Evolutionary conservation across 176 grass and related monocot species (phyloP).

Genomic region (Avena atlantica): DNA sequence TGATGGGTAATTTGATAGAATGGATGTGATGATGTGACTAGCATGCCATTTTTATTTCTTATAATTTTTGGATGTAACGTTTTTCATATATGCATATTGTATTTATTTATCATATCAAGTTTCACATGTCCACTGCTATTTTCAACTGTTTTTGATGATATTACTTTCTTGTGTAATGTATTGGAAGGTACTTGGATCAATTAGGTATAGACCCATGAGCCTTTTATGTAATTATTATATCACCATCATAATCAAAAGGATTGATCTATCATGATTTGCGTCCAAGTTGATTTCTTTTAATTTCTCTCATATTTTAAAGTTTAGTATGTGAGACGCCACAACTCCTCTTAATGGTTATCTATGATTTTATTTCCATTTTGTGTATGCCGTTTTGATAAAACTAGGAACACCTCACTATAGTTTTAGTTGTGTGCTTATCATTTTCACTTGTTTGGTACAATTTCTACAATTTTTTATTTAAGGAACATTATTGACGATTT

Average conservation of each 20-base stretch:
- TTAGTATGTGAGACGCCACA: too few relatives aligned
- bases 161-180: not conserved
- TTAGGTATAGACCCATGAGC: not conserved
- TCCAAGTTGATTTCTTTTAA: not conserved
- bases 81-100: not conserved
- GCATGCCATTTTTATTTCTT: too few relatives aligned
- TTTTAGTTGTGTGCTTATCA: too few relatives aligned
- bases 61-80: not conserved
- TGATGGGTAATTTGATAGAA: too few relatives aligned
- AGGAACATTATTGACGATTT: too few relatives aligned
- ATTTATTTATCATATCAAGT: not conserved
- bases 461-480: too few relatives aligned
- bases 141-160: not conserved
- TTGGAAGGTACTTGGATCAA: not conserved
- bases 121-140: not conserved
- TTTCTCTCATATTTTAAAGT: not conserved
- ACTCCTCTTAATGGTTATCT: too few relatives aligned
- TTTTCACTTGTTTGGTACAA: too few relatives aligned
- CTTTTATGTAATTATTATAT: not conserved
- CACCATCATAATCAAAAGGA: not conserved
- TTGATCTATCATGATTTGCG: not conserved
- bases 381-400: too few relatives aligned
- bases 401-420: too few relatives aligned
- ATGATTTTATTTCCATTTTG: too few relatives aligned
- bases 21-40: too few relatives aligned